A percentile compares a stretch with the other conserved stretches of the same genome.
These are phyloP conservation scores for Ophiostoma sp. DNA, from an alignment of 2,329 filamentous ascomycete genomes.

Conservation along the genomic window DNA sequence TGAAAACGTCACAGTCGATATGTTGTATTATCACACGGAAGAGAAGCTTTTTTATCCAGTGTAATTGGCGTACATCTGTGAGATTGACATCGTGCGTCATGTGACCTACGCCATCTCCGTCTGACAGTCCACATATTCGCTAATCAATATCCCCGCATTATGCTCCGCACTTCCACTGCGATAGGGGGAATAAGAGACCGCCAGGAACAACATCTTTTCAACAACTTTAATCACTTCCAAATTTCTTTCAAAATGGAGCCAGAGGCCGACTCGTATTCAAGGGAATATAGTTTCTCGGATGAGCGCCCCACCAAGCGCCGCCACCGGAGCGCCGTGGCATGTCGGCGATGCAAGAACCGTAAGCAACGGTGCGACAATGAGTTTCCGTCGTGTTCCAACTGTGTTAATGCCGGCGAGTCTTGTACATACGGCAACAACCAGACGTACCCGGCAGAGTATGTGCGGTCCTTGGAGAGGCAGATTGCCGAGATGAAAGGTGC, in stretches of 20 bases:
- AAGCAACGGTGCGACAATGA: slow-evolving; percentile 22
- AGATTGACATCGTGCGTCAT: too few species aligned
- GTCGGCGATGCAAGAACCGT: slow-evolving; percentile 17
- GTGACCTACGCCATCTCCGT: too few species aligned
- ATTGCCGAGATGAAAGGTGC: slow-evolving; percentile 16
- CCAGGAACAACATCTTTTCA: too few species aligned
- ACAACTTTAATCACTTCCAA: background rate
- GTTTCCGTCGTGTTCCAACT: slow-evolving; percentile 22
- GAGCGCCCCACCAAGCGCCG: slow-evolving; percentile 20
- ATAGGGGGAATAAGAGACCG: background rate
- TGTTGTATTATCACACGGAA: too few species aligned
- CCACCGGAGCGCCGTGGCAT: slow-evolving; percentile 17
- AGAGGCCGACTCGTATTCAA: background rate
- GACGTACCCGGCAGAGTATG: slow-evolving; percentile 20
- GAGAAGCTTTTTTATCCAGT: too few species aligned
- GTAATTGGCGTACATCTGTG: too few species aligned
- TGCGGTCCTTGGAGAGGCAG: slow-evolving; percentile 18
- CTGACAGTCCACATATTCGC: too few species aligned
- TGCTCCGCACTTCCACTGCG: background rate
- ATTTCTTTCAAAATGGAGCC: background rate
- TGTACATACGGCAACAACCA: slow-evolving; percentile 19
- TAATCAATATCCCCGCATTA: background rate
- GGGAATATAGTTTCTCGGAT: background rate
- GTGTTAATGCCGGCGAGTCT: background rate
- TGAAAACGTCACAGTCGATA: too few species aligned